Conservation (phyloP, 345 rosid species). For the Cochlearia excelsa region DNA sequence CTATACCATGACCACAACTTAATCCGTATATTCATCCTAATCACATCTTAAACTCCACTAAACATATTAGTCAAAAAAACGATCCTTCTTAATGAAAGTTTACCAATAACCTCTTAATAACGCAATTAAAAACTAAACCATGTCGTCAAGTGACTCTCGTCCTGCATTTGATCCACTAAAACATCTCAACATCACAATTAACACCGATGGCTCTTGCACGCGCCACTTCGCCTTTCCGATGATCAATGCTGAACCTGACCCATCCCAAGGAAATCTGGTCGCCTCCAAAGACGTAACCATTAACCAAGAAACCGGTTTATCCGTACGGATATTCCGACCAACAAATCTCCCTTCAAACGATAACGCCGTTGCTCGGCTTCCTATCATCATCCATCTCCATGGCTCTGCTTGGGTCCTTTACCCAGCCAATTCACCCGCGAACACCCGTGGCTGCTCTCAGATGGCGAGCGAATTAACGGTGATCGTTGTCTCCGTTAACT, state of each 20-base stretch:
- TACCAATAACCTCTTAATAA: background rate
- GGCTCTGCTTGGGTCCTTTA: constrained; percentile 34
- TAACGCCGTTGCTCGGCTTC: constrained; percentile 39
- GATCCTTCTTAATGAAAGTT: background rate
- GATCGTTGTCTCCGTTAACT: constrained; percentile 32
- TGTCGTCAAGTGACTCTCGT: constrained; percentile 27
- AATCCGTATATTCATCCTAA: constrained; percentile 27
- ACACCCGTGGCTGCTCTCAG: constrained; percentile 19
- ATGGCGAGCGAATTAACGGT: constrained; percentile 32
- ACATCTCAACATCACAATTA: constrained; percentile 34
- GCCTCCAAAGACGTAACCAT: constrained; percentile 43
- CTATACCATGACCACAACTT: constrained; percentile 14
- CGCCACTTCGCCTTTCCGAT: constrained; percentile 34
- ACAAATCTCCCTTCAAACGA: constrained; percentile 34
- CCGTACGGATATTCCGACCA: constrained; percentile 40
- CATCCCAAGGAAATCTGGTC: constrained; percentile 26
- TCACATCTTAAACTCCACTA: constrained; percentile 22
- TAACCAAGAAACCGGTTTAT: constrained; percentile 26
- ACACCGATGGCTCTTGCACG: constrained; percentile 40
- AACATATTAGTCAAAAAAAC: background rate
- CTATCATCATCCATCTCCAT: constrained; percentile 37
- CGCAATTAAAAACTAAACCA: background rate
- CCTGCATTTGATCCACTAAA: constrained; percentile 37
- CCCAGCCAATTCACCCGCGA: constrained; percentile 22
- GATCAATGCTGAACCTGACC: constrained; percentile 19